Evolutionary conservation across 305 asterid species (phyloP), one percentile per base, ranked within the genome.

Genomic region (Fraxinus baroniana): DNA sequence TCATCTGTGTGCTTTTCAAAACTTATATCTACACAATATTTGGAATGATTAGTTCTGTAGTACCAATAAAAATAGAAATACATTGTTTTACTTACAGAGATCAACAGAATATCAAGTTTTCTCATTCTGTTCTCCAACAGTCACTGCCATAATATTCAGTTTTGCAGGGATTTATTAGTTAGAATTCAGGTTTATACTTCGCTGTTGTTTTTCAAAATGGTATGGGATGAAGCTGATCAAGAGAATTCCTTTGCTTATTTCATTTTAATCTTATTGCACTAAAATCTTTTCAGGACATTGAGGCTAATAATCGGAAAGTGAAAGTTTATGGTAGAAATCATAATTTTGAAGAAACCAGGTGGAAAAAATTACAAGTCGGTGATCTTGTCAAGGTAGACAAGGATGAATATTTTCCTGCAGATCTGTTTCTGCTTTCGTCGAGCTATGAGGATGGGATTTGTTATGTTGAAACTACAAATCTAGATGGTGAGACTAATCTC

Each of bases 401-500:
- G 84, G 97, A 93, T 78, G 97, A 96, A 80, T 93, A 94, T 84
- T 94, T 96, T 78, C 99, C 99, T 15, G 97, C 94, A 2, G 99
- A 96, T 87, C 89, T 96, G 41, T 86, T 96, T 57, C 94, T 94
- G 85, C 92, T 96, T 78, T 93, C 99, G 0, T 96, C 99, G 13
- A 90, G 91, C 87, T 93, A 90, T 3, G 95, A 92, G 7, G 98
- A 96, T 81, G 99, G 99, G 46, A 90, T 96, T 82, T 94, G 99
- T 79, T 94, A 94, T 17, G 99, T 96, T 3, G 99, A 96, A 85
- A 96, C 99, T 15, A 87, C 96, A 74, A 96, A 93, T 87, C 90
- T 96, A 62, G 99, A 96, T 46, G 99, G 99, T 78, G 99, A 96
- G 84, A 96, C 98, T 71, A 96, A 96, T 89, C 94, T 96, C 80